Evolutionary conservation across 345 rosid genomes (phyloP).

Genomic region (Syzygium grande): DNA sequence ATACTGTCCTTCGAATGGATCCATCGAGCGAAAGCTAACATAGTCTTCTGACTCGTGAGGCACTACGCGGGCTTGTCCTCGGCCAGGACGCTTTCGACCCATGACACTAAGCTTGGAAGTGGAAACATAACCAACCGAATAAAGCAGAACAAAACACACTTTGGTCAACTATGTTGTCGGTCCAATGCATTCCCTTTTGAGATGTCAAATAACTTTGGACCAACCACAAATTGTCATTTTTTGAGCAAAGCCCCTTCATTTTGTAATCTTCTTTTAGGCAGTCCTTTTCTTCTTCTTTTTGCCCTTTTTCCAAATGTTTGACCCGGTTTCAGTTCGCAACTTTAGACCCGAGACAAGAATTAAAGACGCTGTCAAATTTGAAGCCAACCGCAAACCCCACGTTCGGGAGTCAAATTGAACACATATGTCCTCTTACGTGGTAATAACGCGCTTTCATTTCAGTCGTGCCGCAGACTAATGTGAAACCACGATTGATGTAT

Average conservation of each 20-base stretch:
- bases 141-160: neutral
- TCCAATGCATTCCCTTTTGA: neutral
- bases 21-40: neutral
- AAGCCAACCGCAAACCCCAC: neutral
- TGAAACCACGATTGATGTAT: neutral
- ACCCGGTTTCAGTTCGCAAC: neutral
- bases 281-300: neutral
- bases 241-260: neutral
- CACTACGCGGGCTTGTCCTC: neutral
- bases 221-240: neutral
- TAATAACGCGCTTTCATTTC: neutral
- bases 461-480: neutral
- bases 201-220: neutral
- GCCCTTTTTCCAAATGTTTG: neutral
- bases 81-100: neutral
- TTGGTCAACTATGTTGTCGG: neutral
- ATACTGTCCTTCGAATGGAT: rapidly evolving
- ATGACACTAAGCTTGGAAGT: neutral
- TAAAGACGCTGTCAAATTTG: neutral
- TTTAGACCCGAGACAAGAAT: neutral
- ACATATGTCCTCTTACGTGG: neutral
- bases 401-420: neutral
- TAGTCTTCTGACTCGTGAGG: neutral
- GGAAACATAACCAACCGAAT: neutral
- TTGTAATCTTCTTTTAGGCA: neutral